Base-by-base conservation (phyloP, 1,139 yeast species). In the Debaryomycetaceae sp. region DNA sequence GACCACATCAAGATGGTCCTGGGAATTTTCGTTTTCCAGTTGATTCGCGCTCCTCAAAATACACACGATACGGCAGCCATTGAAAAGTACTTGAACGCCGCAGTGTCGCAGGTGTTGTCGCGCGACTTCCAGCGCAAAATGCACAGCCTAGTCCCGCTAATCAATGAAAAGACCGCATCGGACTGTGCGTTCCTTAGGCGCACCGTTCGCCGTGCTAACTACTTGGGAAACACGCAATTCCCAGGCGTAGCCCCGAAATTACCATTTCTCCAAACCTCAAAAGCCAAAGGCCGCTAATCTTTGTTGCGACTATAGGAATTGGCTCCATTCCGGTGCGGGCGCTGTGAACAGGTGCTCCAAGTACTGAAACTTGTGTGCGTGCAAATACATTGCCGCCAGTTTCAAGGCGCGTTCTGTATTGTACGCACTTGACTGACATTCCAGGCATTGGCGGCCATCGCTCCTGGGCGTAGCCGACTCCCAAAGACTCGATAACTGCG, bases 361-460 rank as follows among this genome's bases (percentile, higher is more conserved):
- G 26, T 24, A 24, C 26, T 6, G 26, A 15, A 13, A 24, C 27
- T 56, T 55, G 38, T 53, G 62, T 1, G 85, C 77, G 55, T 78
- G 86, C 28, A 78, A 47, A 65, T 69, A 75, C 23, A 78, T 51
- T 14, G 49, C 52, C 16, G 54, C 53, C 2, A 67, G 68, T 25
- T n/a, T n/a, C n/a, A 60, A 63, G 2, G 50, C 42, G 32, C n/a
- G n/a, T n/a, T n/a, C 25, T 19, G 7, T 11, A 13, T 60, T 37
- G 25, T 46, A 65, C 8, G 67, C 37, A 2, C 45, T 41, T 2
- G 62, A 46, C 2, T 55, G 58, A 49, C 86, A 78, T 12, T 55
- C 66, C 0, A 37, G 32, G 42, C 86, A 77, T 0, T 13, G 31
- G n/a, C n/a, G n/a, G n/a, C n/a, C n/a, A n/a, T n/a, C n/a, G n/a